These are phyloP conservation scores for Colletotrichum phormii DNA, from an alignment of 2,329 filamentous ascomycete species.

Conservation along the genomic window DNA sequence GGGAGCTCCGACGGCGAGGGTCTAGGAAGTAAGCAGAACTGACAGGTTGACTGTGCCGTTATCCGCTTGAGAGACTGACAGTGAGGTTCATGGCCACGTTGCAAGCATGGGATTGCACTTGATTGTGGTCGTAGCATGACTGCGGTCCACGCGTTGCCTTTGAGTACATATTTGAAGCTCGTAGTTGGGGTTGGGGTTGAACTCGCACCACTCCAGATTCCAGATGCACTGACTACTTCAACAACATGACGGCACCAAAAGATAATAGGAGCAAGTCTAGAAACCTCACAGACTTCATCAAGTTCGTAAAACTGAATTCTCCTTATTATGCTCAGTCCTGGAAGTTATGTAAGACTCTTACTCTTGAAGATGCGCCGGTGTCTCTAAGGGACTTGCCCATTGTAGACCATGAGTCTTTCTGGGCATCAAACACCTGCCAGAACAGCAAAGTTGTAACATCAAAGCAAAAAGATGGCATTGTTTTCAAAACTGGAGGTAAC, in stretches of 20 bases:
- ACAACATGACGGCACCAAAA: conserved; percentile 6
- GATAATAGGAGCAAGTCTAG: background rate
- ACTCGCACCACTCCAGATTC: background rate
- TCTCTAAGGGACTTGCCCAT: conserved; percentile 4
- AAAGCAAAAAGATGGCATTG: conserved; percentile 27
- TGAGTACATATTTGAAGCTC: background rate
- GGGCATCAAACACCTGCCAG: conserved; percentile 28
- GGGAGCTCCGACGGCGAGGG: background rate
- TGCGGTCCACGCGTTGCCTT: background rate
- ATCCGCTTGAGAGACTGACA: background rate
- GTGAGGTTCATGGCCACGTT: background rate
- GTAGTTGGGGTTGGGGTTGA: background rate
- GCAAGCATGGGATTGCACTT: background rate
- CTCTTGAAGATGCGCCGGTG: background rate
- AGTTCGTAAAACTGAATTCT: conserved; percentile 22
- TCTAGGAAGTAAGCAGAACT: background rate
- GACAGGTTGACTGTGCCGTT: background rate
- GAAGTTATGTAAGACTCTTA: background rate
- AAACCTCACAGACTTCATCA: conserved; percentile 13
- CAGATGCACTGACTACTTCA: background rate
- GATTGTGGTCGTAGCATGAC: background rate
- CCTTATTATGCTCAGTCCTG: conserved; percentile 25
- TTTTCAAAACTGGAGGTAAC: conserved; percentile 30
- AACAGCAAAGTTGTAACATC: conserved; percentile 26
- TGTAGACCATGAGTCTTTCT: conserved; percentile 25